A percentile compares a stretch with the other conserved stretches of the same genome.
phyloP scores from a whole-genome alignment of 2,329 filamentous ascomycete species.

The Phialocephala subalpina region DNA sequence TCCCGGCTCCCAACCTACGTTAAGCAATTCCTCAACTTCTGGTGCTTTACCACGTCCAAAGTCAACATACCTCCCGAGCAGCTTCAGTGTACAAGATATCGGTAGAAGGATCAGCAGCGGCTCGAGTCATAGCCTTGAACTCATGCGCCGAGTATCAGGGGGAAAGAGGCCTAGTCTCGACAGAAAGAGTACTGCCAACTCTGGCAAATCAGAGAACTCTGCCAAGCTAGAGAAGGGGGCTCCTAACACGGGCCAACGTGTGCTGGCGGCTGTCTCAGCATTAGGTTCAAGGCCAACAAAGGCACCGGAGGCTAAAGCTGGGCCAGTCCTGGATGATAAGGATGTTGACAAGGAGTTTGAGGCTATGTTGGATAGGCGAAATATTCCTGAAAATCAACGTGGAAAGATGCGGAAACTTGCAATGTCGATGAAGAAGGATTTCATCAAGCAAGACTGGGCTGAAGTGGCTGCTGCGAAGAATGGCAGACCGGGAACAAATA shows the following conservation, averaged over 20 bases:
- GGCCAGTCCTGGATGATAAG: slow-evolving; percentile 53
- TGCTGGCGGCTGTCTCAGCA: slow-evolving; percentile 70
- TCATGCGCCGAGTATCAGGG: slow-evolving; percentile 37
- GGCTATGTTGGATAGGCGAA: slow-evolving; percentile 79
- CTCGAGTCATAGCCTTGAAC: slow-evolving; percentile 40
- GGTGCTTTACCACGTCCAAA: slow-evolving; percentile 36
- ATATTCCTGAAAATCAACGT: slow-evolving; percentile 92
- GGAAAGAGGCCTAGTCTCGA: slow-evolving; percentile 38
- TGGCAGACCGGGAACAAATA: slow-evolving; percentile 52
- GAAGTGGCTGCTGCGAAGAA: slow-evolving; percentile 64
- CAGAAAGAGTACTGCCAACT: slow-evolving; percentile 35
- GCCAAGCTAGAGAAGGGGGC: slow-evolving; percentile 46
- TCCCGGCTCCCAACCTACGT: slow-evolving; percentile 37
- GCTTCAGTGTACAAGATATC: slow-evolving; percentile 45
- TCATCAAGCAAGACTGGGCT: slow-evolving; percentile 88
- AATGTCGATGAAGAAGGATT: slow-evolving; percentile 91
- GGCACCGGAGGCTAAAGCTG: slow-evolving; percentile 41
- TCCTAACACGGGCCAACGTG: slow-evolving; percentile 59
- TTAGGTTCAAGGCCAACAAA: slow-evolving; percentile 61
- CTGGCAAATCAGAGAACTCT: slow-evolving; percentile 42
- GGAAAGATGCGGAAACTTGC: slow-evolving; percentile 94
- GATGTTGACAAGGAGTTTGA: slow-evolving; percentile 66
- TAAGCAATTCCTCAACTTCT: slow-evolving; percentile 22
- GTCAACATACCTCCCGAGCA: slow-evolving; percentile 44
- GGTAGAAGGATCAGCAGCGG: slow-evolving; percentile 38